Base-by-base conservation (phyloP, 495 filamentous ascomycete genomes). In the Barbatosphaeria neglecta region DNA sequence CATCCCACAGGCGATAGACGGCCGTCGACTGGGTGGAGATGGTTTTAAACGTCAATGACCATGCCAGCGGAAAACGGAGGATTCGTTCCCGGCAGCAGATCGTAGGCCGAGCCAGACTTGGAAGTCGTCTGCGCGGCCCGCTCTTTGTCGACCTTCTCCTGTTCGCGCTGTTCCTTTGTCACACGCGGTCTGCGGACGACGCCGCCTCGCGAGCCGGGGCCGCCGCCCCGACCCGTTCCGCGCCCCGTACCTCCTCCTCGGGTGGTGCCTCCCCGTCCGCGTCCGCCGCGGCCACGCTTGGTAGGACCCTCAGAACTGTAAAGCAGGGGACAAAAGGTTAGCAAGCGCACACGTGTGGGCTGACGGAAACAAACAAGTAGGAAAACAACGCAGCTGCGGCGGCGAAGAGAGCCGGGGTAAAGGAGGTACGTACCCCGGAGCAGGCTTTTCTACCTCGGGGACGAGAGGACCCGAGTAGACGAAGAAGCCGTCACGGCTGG, bases 401-500 rank as follows among this genome's bases (percentile, higher is more conserved):
- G n/a, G n/a, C n/a, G n/a, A n/a, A n/a, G n/a, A n/a, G n/a, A n/a
- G n/a, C n/a, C n/a, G n/a, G n/a, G n/a, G n/a, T n/a, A n/a, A n/a
- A n/a, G n/a, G n/a, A n/a, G n/a, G n/a, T n/a, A 87, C 52, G 82
- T 80, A 65, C 60, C 58, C 58, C 50, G 59, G 60, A 40, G 80
- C 78, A n/a, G 89, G 79, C 67, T 94, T 92, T 66, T 93, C 85
- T 6, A 84, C 86, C 63, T 92, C 87, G 15, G 83, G 84, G 11
- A 95, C 74, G 49, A 95, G 65, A 24, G 89, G 87, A 37, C 89
- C 85, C 53, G 82, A 83, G 61, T 92, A 89, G 18, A 90, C 86
- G 55, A 90, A 90, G 66, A 90, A 92, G 4, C 87, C 84, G 67
- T 97, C 93, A 52, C 89, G 86, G 46, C 86, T 90, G 18, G 89